Percentiles rank a stretch among this genome's conserved stretches.
phyloP scores from a whole-genome alignment of 352 stramenopile species.

The Aphanomyces astaci region DNA sequence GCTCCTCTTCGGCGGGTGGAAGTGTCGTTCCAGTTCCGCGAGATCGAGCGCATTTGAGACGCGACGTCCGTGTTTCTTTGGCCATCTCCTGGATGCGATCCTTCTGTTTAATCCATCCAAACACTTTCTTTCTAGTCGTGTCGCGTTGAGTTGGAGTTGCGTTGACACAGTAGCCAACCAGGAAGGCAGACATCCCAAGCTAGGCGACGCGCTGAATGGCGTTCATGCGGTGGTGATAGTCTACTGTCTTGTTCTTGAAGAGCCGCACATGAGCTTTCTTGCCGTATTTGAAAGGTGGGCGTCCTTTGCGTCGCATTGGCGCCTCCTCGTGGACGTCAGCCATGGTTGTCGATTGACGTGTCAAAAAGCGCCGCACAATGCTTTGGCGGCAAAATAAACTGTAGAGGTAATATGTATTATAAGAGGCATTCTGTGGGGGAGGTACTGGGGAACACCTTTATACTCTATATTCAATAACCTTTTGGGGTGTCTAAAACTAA shows the following conservation, averaged over 20 bases:
- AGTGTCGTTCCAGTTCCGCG: slow-evolving; percentile 20
- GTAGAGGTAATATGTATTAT: background rate
- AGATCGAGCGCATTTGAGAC: background rate
- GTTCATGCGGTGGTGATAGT: background rate
- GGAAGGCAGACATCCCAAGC: background rate
- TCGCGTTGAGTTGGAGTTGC: background rate
- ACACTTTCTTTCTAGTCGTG: background rate
- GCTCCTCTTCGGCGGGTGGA: slow-evolving; percentile 14
- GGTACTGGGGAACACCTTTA: background rate
- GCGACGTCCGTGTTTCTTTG: background rate
- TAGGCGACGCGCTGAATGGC: background rate
- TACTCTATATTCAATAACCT: background rate
- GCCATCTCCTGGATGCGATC: background rate
- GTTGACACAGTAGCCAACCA: background rate
- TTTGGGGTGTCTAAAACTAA: background rate
- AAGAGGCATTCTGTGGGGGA: background rate
- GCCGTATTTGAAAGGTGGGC: no score
- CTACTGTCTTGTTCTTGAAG: background rate
- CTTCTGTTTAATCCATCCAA: slow-evolving; percentile 5
- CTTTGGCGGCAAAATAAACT: no score
- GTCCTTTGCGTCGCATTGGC: no score
- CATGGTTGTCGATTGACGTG: no score
- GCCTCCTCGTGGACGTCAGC: no score
- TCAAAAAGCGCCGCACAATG: no score
- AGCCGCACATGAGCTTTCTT: background rate